Base-by-base conservation (phyloP, 495 filamentous ascomycete species). In the Neurospora discreta region DNA sequence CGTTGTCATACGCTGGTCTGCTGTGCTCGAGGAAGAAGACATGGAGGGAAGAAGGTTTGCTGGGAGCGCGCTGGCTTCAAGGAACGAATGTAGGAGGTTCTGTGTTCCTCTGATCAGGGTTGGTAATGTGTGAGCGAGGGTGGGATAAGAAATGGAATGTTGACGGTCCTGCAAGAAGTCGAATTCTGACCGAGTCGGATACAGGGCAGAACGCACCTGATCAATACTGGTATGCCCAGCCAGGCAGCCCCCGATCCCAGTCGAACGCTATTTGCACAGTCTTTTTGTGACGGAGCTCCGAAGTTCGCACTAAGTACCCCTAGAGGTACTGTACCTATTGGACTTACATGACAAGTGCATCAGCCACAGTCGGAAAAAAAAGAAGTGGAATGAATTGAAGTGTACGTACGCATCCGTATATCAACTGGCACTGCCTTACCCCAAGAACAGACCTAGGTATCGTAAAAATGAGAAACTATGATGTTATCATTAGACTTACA, bases 81-180 rank as follows among this genome's bases (percentile, higher is more conserved):
- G n/a, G 33, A 36, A 15, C 18, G 5, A 18, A 30, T 65, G 52
- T 26, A 33, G 26, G 9, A 33, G 15, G 26, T 65, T 65, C 26
- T 33, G 52, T 65, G 9, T 65, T 73, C 39, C 69, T 44, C 60
- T 73, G 71, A 69, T 33, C 30, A 65, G 58, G 58, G 72, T 58
- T 68, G 67, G 58, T 73, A 40, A 71, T 71, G 72, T 73, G 46
- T 68, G 60, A 65, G 40, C 43, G 72, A 68, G 71, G 33, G 42
- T 44, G 69, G 42, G 38, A 41, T 39, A 5, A 30, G 26, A 71
- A 69, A 40, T 40, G 44, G 69, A 8, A 30, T 60, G n/a, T 58
- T 58, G 20, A 58, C n/a, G 13, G 46, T 23, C 13, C 46, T 58
- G 46, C 46, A 58, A 46, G 46, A 23, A 26, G 44, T 52, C 20